phyloP scores from a whole-genome alignment of 805 yeast species.

The Kuraishia cidri region DNA sequence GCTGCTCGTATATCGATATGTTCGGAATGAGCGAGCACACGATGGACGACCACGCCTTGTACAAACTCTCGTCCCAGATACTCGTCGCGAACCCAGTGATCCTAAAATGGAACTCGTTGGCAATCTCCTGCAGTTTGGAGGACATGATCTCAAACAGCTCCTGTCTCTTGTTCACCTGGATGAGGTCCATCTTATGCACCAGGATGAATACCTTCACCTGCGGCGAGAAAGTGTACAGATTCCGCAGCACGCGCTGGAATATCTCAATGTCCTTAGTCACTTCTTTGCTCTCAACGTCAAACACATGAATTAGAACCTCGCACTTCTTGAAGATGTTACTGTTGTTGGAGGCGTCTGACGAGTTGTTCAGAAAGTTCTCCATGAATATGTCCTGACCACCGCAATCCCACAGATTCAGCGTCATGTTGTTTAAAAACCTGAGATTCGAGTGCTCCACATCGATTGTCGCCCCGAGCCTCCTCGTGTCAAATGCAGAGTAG shows the following conservation, averaged over 20 bases:
- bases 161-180: constrained; percentile 76
- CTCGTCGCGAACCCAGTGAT: constrained; percentile 88
- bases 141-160: constrained; percentile 81
- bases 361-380: constrained; percentile 62
- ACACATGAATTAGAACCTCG: constrained; percentile 91
- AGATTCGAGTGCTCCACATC: constrained; percentile 98
- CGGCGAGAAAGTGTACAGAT: constrained; percentile 78
- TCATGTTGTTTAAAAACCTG: constrained; percentile 89
- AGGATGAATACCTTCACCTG: constrained; percentile 86
- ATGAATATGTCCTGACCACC: constrained; percentile 97
- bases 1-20: constrained; percentile 70
- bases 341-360: constrained; percentile 40
- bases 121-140: constrained; percentile 68
- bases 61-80: constrained; percentile 93
- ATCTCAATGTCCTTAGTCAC: constrained; percentile 91
- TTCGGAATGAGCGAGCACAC: constrained; percentile 94
- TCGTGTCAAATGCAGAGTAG: constrained; percentile 93
- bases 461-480: constrained; percentile 92
- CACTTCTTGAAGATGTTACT: constrained; percentile 94
- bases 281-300: constrained; percentile 90
- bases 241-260: constrained; percentile 74
- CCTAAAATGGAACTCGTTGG: constrained; percentile 55
- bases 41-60: constrained; percentile 95
- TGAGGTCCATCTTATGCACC: constrained; percentile 93
- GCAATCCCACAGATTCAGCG: constrained; percentile 94